Evolutionary conservation across 306 rosid genomes (phyloP), one percentile per base, ranked within the genome.

Genomic region (Fragaria ananassa): DNA sequence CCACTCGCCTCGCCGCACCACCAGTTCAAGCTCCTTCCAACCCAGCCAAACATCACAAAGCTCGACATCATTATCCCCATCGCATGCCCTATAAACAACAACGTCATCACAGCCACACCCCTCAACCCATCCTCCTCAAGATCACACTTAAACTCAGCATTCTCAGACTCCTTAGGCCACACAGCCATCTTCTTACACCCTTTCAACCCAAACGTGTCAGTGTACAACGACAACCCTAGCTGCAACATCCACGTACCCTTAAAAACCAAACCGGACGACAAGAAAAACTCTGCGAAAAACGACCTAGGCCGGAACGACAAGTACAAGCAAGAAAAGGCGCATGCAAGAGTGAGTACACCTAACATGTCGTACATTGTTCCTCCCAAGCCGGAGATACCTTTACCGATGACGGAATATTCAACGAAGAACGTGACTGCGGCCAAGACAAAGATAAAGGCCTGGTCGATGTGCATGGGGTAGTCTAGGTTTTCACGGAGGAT

Each of bases 241-340:
- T 94, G 98, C 76, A 94, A 57, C 65, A 94, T 42, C 98, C 98
- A 94, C 13, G 93, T 89, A 0, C 89, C 98, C 85, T 94, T 94
- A 12, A 94, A 89, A 64, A 88, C 81, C 87, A 94, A 56, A 2
- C 91, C 96, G 10, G 79, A 85, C 11, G 88, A 91, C 53, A 94
- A 85, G 34, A 90, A 67, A 73, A 90, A 91, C 61, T 94, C 98
- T 1, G 97, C 95, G 23, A 89, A 87, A 70, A 91, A 94, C 0
- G 97, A 87, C 27, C 80, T 47, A 4, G 93, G 97, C 74, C 81
- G 85, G 41, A 83, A 44, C 1, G 98, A 87, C 34, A 94, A 80
- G 78, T 81, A 91, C 56, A 94, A 27, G 71, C 88, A 90, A 53
- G 88, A 71, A 77, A 49, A 82, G 23, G 96, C 89, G 35, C 97